Percentiles rank a stretch among this genome's conserved stretches.
Evolutionary conservation across 2,329 filamentous ascomycete genomes (phyloP).

Genomic region (Colletotrichum incanum): DNA sequence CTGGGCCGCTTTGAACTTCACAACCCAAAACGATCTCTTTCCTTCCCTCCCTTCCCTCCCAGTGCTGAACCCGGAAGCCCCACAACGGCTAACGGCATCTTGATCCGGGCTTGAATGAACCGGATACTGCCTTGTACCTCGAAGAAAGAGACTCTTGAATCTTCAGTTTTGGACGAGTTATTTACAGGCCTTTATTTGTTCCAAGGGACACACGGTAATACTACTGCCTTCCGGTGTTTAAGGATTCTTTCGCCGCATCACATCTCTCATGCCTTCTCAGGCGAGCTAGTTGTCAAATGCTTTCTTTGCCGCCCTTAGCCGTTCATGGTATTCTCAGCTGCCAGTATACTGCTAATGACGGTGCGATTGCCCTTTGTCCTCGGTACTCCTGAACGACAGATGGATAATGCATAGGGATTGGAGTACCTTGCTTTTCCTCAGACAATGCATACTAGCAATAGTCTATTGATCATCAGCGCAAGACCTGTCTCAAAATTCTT

Average conservation of each 20-base stretch:
- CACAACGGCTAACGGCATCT: slow-evolving; percentile 7
- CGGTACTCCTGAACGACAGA: not conserved
- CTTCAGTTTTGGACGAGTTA: not conserved
- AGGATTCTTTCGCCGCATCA: not conserved
- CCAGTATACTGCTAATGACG: not conserved
- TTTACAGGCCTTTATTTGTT: not conserved
- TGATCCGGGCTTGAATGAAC: not conserved
- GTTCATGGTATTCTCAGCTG: not conserved
- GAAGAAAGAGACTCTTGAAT: not conserved
- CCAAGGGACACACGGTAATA: too few species aligned
- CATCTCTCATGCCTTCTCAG: not conserved
- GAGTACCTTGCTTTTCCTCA: not conserved
- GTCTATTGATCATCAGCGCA: too few species aligned
- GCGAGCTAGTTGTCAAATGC: not conserved
- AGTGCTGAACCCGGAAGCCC: not conserved
- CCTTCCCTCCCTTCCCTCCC: not conserved
- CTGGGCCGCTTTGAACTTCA: slow-evolving; percentile 20
- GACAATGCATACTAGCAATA: not conserved
- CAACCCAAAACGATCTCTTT: not conserved
- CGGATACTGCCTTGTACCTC: not conserved
- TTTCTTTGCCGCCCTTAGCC: not conserved
- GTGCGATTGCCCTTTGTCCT: not conserved
- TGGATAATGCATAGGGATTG: not conserved
- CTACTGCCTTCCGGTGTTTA: not conserved
- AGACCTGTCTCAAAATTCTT: slow-evolving; percentile 3